phyloP scores from a whole-genome alignment of 345 rosid genomes.

The Aethionema arabicum region DNA sequence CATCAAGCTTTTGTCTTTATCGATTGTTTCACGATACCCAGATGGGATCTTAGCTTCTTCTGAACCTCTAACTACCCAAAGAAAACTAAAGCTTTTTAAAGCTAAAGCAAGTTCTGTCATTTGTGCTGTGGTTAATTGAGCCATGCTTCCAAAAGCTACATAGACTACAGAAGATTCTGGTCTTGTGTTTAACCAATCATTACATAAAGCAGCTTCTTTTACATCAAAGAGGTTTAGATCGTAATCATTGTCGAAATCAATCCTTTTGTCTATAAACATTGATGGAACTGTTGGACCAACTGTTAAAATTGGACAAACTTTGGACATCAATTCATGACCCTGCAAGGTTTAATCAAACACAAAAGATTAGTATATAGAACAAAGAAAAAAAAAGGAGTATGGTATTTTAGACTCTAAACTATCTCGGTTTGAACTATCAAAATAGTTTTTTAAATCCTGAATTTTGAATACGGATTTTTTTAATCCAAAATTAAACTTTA shows the following conservation, averaged over 20 bases:
- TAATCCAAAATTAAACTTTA: no score
- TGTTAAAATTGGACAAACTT: conserved; percentile 42
- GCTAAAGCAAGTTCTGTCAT: conserved; percentile 58
- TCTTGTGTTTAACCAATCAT: conserved; percentile 49
- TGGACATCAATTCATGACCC: conserved; percentile 45
- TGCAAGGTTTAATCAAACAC: not conserved
- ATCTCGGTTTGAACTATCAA: no score
- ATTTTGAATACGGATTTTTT: no score
- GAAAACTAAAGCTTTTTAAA: conserved; percentile 38
- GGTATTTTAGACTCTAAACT: no score
- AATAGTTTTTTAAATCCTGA: no score
- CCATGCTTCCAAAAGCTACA: conserved; percentile 72
- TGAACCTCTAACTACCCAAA: conserved; percentile 56
- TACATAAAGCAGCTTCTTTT: conserved; percentile 34
- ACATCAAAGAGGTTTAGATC: conserved; percentile 46
- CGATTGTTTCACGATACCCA: conserved; percentile 24
- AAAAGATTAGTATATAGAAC: not conserved
- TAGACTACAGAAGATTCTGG: conserved; percentile 54
- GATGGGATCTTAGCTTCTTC: conserved; percentile 51
- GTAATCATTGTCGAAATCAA: conserved; percentile 45
- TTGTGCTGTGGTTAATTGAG: conserved; percentile 40
- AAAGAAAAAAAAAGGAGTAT: not conserved
- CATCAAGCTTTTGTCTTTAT: conserved; percentile 37
- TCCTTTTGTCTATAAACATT: conserved; percentile 49
- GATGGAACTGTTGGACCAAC: conserved; percentile 76